Conservation (phyloP, 495 filamentous ascomycete species). For the Penicillium samsonianum region DNA sequence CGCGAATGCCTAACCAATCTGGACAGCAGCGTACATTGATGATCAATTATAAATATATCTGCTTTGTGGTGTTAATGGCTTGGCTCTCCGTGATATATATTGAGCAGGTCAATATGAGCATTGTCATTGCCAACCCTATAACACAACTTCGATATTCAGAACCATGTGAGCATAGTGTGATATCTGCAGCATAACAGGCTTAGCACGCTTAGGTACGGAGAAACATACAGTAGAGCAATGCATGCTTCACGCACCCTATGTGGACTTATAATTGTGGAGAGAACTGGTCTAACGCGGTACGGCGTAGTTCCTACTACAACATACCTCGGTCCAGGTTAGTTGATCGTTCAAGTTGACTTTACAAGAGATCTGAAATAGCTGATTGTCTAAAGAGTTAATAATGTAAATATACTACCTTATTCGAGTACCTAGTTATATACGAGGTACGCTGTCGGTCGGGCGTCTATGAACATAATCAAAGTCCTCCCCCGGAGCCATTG, state of each 20-base stretch:
- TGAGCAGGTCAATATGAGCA: not conserved
- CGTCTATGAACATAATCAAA: not conserved
- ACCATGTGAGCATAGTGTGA: not conserved
- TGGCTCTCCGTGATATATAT: not conserved
- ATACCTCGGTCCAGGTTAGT: not conserved
- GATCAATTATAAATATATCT: not conserved
- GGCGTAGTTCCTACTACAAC: not conserved
- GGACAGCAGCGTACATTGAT: not conserved
- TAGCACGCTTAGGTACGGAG: not conserved
- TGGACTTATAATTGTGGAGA: not conserved
- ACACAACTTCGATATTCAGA: not conserved
- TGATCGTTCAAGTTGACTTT: not conserved
- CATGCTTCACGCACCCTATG: not conserved
- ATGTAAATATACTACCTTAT: not conserved
- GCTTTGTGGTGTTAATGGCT: not conserved
- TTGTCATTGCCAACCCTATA: not conserved
- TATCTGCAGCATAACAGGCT: not conserved
- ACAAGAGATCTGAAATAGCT: not conserved
- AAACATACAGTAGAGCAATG: slow-evolving; percentile 1
- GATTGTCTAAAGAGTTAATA: not conserved
- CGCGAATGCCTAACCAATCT: not conserved
- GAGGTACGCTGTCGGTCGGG: not conserved
- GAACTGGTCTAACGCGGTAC: not conserved
- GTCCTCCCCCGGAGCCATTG: not conserved
- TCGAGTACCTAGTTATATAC: not conserved